Conservation (phyloP, 371 early-diverging fungal species). For the Syncephalastrum sp. region DNA sequence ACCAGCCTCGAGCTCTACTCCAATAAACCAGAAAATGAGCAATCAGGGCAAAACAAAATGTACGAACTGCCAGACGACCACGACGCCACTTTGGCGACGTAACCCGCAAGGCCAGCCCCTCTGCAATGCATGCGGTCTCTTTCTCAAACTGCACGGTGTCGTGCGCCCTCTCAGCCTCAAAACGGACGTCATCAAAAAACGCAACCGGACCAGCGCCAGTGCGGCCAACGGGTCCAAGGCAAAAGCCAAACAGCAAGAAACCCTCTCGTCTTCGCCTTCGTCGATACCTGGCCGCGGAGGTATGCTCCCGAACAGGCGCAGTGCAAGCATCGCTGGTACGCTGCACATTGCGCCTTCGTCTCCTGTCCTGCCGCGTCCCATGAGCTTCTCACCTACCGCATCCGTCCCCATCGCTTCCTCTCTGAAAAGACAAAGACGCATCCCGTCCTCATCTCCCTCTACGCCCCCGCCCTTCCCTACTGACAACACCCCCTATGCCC, state of each 20-base stretch:
- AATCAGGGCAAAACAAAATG: constrained; percentile 53
- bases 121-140: constrained; percentile 69
- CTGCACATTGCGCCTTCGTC: constrained; percentile 5
- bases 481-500: too few species aligned
- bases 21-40: constrained; percentile 8
- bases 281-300: neutral
- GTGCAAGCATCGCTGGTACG: neutral
- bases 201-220: constrained; percentile 54
- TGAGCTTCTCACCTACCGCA: neutral
- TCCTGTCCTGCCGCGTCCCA: neutral
- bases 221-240: constrained; percentile 5
- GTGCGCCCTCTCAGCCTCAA: constrained; percentile 82
- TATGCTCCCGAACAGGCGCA: neutral
- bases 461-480: too few species aligned
- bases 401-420: neutral
- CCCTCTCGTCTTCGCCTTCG: neutral
- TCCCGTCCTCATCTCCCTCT: too few species aligned
- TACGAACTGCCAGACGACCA: constrained; percentile 87
- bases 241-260: constrained; percentile 1
- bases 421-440: too few species aligned
- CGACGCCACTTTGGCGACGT: constrained; percentile 96
- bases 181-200: constrained; percentile 83
- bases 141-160: constrained; percentile 82
- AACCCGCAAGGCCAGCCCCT: constrained; percentile 69
- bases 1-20: constrained; percentile 11